phyloP scores from a whole-genome alignment of 768 basidiomycete species.

The Agrocybe pediades region DNA sequence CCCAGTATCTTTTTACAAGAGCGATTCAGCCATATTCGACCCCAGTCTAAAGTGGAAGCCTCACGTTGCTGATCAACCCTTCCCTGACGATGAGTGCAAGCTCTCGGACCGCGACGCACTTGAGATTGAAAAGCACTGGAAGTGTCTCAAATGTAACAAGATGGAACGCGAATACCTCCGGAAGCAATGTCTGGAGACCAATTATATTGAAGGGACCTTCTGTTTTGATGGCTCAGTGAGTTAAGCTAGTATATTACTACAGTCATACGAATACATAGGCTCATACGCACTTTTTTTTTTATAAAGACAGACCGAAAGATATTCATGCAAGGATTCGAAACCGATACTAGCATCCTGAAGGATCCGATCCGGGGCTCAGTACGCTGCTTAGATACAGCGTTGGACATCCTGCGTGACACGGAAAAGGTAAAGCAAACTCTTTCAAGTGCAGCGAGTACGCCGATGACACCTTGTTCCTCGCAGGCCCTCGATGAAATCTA shows the following conservation, averaged over 20 bases:
- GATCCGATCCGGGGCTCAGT: conserved; percentile 11
- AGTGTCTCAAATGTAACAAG: background rate
- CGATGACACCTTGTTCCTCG: background rate
- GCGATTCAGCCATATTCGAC: no score
- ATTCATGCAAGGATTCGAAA: no score
- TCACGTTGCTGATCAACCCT: no score
- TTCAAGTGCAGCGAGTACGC: background rate
- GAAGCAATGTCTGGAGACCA: conserved; percentile 19
- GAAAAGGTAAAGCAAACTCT: conserved; percentile 10
- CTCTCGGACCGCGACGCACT: background rate
- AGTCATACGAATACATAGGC: no score
- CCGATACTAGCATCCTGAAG: no score
- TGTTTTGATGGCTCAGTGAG: conserved; percentile 10
- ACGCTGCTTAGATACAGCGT: conserved; percentile 8
- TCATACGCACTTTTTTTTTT: no score
- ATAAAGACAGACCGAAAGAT: no score
- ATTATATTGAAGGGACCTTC: conserved; percentile 16
- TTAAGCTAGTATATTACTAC: no score
- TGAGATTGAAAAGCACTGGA: conserved; percentile 8
- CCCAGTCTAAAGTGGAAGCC: no score
- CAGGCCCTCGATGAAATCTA: conserved; percentile 16
- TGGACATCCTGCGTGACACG: conserved; percentile 19
- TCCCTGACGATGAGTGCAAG: no score
- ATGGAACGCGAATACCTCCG: conserved; percentile 9
- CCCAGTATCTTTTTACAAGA: no score